These are phyloP conservation scores for Alternaria rosae DNA, from an alignment of 2,329 filamentous ascomycete species.

Conservation along the genomic window DNA sequence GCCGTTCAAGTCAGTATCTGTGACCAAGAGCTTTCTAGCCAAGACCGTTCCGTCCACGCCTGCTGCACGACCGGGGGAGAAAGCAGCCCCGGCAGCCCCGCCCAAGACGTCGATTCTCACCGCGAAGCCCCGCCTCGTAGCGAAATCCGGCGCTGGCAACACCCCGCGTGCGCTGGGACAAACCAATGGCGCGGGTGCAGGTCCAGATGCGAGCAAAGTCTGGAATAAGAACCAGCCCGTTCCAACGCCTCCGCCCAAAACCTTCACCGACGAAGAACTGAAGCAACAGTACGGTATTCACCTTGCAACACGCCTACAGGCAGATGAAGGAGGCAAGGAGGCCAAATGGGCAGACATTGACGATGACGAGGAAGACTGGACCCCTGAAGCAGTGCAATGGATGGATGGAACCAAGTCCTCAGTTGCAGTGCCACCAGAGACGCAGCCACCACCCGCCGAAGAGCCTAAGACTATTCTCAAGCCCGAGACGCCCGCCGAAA, in stretches of 20 bases:
- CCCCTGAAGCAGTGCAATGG: slow-evolving; percentile 85
- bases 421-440: slow-evolving; percentile 64
- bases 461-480: slow-evolving; percentile 37
- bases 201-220: slow-evolving; percentile 75
- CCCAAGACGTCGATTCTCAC: slow-evolving; percentile 60
- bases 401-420: slow-evolving; percentile 86
- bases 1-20: slow-evolving; percentile 83
- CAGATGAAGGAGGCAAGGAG: slow-evolving; percentile 75
- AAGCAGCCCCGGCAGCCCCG: slow-evolving; percentile 54
- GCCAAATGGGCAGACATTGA: slow-evolving; percentile 91
- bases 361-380: slow-evolving; percentile 88
- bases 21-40: slow-evolving; percentile 85
- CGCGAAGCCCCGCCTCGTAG: slow-evolving; percentile 75
- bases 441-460: slow-evolving; percentile 38
- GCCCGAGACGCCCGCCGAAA: slow-evolving; percentile 47
- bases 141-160: slow-evolving; percentile 72
- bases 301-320: slow-evolving; percentile 78
- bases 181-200: slow-evolving; percentile 65
- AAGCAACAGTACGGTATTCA: slow-evolving; percentile 86
- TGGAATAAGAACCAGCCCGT: slow-evolving; percentile 91
- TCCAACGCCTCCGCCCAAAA: slow-evolving; percentile 75
- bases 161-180: slow-evolving; percentile 61
- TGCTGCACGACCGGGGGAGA: slow-evolving; percentile 61
- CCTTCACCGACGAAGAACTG: slow-evolving; percentile 85
- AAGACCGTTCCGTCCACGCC: slow-evolving; percentile 68